Base-by-base conservation (phyloP, 805 yeast genomes). In the Kuraishia cidri region DNA sequence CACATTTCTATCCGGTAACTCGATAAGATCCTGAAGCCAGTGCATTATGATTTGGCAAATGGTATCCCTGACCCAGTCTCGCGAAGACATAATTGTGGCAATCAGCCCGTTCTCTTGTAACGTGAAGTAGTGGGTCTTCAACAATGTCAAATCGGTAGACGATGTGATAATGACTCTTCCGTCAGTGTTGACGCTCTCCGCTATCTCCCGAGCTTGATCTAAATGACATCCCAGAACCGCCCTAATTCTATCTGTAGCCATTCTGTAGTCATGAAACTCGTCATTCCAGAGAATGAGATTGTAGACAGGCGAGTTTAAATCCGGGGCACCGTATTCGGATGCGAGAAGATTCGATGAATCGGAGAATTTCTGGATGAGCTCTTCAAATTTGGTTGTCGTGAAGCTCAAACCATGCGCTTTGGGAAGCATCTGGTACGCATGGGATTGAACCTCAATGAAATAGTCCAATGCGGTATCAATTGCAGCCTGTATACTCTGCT, bases 281-380 rank as follows among this genome's bases (percentile, higher is more conserved):
- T 83, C 94, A 50, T 83, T 83, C 81, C 88, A 83, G n/a, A 80
- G 59, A 15, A 78, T 47, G 21, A 81, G 58, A 26, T 61, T 54
- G 58, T 69, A 76, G 10, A 59, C 36, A 10, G 35, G 31, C 2
- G 62, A 37, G 42, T 66, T 64, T 6, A 14, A 15, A 41, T 65
- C 72, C 7, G 32, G 51, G 0, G 47, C 50, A 2, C 58, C 61
- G 36, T 66, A 66, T 17, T 40, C 43, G 14, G 39, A 40, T 3
- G 39, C 27, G 0, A 67, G 60, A 6, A 66, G 48, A 4, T 53
- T 41, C 3, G 66, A 46, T 11, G 41, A 33, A 21, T 62, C 50
- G 3, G 69, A 60, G 15, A n/a, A n/a, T n/a, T n/a, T n/a, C n/a
- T n/a, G n/a, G n/a, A n/a, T n/a, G n/a, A n/a, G n/a, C n/a, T n/a